These are phyloP conservation scores for Aspergillus glaucus DNA, from an alignment of 2,329 filamentous ascomycete genomes.

Conservation along the genomic window DNA sequence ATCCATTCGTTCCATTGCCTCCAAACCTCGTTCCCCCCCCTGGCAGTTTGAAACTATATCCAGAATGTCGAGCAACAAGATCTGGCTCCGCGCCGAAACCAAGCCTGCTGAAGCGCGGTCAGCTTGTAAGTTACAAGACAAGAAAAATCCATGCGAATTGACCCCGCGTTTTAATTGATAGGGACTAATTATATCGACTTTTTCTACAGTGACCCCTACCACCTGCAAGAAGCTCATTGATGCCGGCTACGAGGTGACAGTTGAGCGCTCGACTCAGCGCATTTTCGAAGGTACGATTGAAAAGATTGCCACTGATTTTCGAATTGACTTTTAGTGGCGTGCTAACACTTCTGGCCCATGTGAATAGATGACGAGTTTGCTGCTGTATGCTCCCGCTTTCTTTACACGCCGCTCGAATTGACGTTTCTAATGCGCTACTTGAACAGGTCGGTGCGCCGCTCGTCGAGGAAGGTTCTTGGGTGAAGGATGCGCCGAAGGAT, in stretches of 20 bases:
- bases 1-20: slow-evolving; percentile 3
- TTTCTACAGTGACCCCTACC: slow-evolving; percentile 39
- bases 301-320: not conserved
- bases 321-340: not conserved
- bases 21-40: slow-evolving; percentile 3
- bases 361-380: slow-evolving; percentile 29
- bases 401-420: not conserved
- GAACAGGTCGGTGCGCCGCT: slow-evolving; percentile 55
- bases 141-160: slow-evolving; percentile 2
- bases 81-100: slow-evolving; percentile 55
- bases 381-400: slow-evolving; percentile 18
- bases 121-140: slow-evolving; percentile 29
- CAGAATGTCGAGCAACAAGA: slow-evolving; percentile 33
- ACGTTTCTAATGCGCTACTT: slow-evolving; percentile 5
- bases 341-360: slow-evolving; percentile 6
- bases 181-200: slow-evolving; percentile 1
- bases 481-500: slow-evolving; percentile 56
- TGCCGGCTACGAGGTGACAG: slow-evolving; percentile 62
- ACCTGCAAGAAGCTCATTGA: slow-evolving; percentile 58
- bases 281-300: slow-evolving; percentile 46
- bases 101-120: slow-evolving; percentile 55
- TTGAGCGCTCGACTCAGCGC: slow-evolving; percentile 61
- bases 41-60: slow-evolving; percentile 8
- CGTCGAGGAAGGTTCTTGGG: slow-evolving; percentile 62
- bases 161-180: not conserved